Conservation (phyloP, 768 basidiomycete species). For the Crassisporium funariophilum region DNA sequence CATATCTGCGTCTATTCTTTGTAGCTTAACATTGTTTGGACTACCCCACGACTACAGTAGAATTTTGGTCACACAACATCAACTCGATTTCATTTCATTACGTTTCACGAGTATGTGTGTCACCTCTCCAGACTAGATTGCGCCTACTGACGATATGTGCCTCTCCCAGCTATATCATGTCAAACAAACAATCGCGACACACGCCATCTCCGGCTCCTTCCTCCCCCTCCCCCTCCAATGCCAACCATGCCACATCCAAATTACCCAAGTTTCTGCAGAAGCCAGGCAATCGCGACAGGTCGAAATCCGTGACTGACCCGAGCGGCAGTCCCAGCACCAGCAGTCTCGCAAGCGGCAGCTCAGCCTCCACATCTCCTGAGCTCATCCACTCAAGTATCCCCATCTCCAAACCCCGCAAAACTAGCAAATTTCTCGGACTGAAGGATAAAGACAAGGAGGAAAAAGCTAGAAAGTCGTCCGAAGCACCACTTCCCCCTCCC, state of each 20-base stretch:
- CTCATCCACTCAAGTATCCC: slow-evolving; percentile 24
- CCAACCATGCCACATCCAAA: slow-evolving; percentile 46
- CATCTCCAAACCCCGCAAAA: slow-evolving; percentile 27
- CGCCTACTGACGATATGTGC: no score
- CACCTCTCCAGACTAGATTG: no score
- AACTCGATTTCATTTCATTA: no score
- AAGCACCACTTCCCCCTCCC: slow-evolving; percentile 4
- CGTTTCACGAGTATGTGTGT: no score
- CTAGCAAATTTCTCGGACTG: slow-evolving; percentile 39
- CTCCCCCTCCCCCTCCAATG: slow-evolving; percentile 37
- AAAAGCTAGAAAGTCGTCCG: slow-evolving; percentile 19
- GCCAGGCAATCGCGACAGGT: slow-evolving; percentile 56
- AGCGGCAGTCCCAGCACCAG: slow-evolving; percentile 43
- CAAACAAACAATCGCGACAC: slow-evolving; percentile 44
- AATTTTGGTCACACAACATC: no score
- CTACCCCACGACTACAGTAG: no score
- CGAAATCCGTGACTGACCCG: slow-evolving; percentile 49
- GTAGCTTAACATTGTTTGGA: no score
- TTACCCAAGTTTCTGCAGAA: slow-evolving; percentile 72
- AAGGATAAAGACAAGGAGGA: slow-evolving; percentile 35
- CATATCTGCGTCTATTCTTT: no score
- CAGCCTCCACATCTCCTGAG: slow-evolving; percentile 29
- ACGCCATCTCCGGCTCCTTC: slow-evolving; percentile 25
- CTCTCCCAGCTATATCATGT: no score
- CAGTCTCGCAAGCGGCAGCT: slow-evolving; percentile 34